Percentiles rank a stretch among this genome's conserved stretches.
Evolutionary conservation across 306 rosid genomes (phyloP).

Genomic region (Fragaria ananassa): DNA sequence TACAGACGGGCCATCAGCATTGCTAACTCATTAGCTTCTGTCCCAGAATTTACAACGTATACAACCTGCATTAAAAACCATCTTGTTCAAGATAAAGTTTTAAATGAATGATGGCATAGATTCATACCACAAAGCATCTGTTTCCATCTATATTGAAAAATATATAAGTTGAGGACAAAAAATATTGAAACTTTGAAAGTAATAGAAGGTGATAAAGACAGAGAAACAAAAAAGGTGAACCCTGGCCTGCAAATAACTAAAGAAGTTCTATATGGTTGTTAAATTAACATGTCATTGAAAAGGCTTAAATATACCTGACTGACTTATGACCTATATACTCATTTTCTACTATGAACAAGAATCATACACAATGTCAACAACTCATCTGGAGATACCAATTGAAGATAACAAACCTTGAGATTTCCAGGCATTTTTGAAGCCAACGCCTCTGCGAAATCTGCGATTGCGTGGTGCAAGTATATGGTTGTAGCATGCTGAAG

Average conservation of each 20-base stretch:
- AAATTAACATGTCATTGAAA: not conserved
- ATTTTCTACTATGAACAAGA: not conserved
- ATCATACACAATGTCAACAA: not conserved
- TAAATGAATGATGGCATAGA: not conserved
- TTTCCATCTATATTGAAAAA: not conserved
- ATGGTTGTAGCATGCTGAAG: slow-evolving; percentile 86
- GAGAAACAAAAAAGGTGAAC: not conserved
- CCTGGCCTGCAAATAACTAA: not conserved
- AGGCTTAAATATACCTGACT: not conserved
- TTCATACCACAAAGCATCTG: not conserved
- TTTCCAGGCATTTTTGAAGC: slow-evolving; percentile 86
- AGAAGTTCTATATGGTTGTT: not conserved
- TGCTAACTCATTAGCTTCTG: slow-evolving; percentile 92
- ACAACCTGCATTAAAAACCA: slow-evolving; percentile 58
- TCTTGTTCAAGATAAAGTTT: not conserved
- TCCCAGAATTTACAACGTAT: slow-evolving; percentile 86
- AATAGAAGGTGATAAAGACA: not conserved
- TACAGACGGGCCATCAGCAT: slow-evolving; percentile 91
- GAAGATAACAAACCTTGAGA: slow-evolving; percentile 47
- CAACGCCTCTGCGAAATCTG: slow-evolving; percentile 76
- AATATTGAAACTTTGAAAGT: not conserved
- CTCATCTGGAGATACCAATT: not conserved
- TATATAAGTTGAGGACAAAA: not conserved
- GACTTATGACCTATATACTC: not conserved
- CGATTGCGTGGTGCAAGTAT: slow-evolving; percentile 67